These are phyloP conservation scores for Rhododendron kiyosumense DNA, from an alignment of 148 eudicot genomes.

Conservation along the genomic window DNA sequence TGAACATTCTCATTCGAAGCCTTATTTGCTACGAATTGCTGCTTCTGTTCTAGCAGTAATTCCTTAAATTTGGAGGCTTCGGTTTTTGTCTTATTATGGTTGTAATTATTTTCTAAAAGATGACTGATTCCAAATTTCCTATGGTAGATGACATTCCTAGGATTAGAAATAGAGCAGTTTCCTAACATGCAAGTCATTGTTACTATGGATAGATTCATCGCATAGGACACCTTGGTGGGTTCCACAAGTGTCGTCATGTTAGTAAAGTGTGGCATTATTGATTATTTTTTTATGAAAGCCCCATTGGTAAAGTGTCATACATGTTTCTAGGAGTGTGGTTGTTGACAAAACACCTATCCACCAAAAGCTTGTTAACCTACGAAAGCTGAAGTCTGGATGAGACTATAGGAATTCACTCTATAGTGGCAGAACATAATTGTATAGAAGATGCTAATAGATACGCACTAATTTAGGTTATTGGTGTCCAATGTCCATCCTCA, in stretches of 20 bases:
- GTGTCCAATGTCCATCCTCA: neutral
- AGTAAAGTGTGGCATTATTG: neutral
- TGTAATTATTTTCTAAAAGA: neutral
- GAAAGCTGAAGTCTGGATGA: neutral
- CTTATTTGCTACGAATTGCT: neutral
- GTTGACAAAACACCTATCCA: neutral
- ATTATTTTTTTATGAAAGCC: neutral
- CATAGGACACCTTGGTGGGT: neutral
- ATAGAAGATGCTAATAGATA: neutral
- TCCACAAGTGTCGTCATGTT: neutral
- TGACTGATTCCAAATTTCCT: neutral
- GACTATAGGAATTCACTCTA: neutral
- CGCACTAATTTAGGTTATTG: neutral
- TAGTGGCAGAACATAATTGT: neutral
- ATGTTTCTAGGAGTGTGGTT: neutral
- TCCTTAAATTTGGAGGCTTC: neutral
- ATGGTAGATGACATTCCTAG: neutral
- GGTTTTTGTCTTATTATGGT: neutral
- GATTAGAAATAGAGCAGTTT: neutral
- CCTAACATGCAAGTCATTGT: neutral
- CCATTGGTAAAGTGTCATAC: neutral
- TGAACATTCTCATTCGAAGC: neutral
- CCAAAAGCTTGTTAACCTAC: neutral
- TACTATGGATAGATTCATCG: neutral
- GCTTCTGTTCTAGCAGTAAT: neutral